phyloP scores from a whole-genome alignment of 257 asterid genomes.

The Rauvolfia tetraphylla region DNA sequence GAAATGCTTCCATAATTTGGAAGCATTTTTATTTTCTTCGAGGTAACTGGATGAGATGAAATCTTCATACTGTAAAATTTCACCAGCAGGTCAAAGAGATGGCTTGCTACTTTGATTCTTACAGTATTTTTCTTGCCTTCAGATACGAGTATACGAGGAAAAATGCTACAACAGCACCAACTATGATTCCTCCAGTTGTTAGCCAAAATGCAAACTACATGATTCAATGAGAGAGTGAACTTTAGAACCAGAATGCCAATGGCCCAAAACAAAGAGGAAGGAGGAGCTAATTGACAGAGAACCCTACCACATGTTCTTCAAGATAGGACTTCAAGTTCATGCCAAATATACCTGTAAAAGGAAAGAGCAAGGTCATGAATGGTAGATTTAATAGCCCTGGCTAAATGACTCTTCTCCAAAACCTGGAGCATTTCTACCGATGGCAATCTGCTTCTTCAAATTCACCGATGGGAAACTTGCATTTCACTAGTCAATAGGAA shows the following conservation, averaged over 20 bases:
- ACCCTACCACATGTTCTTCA: constrained; percentile 77
- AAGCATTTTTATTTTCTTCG: background rate
- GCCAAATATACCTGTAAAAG: constrained; percentile 86
- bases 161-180: constrained; percentile 69
- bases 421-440: background rate
- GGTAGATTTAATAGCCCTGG: background rate
- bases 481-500: background rate
- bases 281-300: background rate
- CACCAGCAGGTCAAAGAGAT: constrained; percentile 3
- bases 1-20: too few species aligned
- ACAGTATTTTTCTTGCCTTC: constrained; percentile 67
- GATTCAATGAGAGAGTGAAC: constrained; percentile 12
- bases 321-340: constrained; percentile 97
- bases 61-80: background rate
- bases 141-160: constrained; percentile 76
- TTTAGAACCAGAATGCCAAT: constrained; percentile 11
- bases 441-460: background rate
- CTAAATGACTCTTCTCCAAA: background rate
- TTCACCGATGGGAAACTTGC: background rate
- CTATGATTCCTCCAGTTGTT: constrained; percentile 80
- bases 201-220: constrained; percentile 94
- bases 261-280: background rate
- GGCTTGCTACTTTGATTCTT: constrained; percentile 19
- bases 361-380: constrained; percentile 3
- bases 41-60: background rate